phyloP scores from a whole-genome alignment of 345 rosid species.

The Luvunga scandens region DNA sequence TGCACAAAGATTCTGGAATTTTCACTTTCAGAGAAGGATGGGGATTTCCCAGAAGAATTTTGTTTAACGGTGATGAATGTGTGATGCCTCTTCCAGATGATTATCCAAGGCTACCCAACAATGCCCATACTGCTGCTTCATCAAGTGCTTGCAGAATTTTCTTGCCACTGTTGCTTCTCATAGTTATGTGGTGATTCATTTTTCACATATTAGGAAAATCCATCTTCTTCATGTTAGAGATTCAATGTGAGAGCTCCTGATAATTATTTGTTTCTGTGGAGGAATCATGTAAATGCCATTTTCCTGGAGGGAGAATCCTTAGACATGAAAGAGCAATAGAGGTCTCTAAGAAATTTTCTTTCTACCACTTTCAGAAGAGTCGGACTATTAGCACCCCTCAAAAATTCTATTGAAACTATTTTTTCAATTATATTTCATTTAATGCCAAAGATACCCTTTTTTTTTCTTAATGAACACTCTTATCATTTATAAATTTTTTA shows the following conservation, averaged over 20 bases:
- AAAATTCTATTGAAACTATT: no score
- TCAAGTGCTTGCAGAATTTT: slow-evolving; percentile 9
- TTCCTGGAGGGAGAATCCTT: no score
- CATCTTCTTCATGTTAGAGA: neutral
- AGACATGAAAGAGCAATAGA: no score
- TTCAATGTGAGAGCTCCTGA: no score
- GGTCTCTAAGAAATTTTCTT: no score
- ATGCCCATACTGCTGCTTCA: slow-evolving; percentile 9
- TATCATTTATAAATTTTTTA: no score
- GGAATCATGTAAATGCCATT: no score
- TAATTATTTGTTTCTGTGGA: no score
- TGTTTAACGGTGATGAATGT: slow-evolving; percentile 86
- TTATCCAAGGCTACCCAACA: slow-evolving; percentile 63
- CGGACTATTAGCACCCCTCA: no score
- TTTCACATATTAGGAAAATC: neutral
- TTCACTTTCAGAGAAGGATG: slow-evolving; percentile 78
- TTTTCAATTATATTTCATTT: no score
- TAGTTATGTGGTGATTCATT: neutral
- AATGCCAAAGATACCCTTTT: no score
- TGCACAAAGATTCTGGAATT: slow-evolving; percentile 47
- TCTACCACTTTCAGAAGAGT: neutral
- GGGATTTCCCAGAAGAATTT: slow-evolving; percentile 76
- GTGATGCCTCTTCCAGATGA: slow-evolving; percentile 83
- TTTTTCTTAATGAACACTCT: no score
- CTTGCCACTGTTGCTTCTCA: slow-evolving; percentile 15